Evolutionary conservation across 2,329 filamentous ascomycete species (phyloP).

Genomic region (Ambrosiella beaveri): DNA sequence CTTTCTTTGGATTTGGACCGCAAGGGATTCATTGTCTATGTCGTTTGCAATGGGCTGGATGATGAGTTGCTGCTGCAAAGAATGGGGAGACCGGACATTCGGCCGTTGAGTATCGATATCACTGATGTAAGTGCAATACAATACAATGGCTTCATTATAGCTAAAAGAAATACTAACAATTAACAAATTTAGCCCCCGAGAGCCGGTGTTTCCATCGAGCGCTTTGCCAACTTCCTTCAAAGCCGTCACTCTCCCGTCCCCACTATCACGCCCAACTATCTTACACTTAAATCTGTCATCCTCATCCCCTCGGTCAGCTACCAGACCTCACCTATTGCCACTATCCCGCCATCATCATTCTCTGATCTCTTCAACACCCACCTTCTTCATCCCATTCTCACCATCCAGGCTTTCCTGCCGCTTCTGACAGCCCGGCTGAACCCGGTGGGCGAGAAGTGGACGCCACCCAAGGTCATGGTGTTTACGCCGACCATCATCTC

Average conservation of each 20-base stretch:
- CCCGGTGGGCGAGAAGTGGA: constrained; percentile 31
- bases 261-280: constrained; percentile 56
- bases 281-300: constrained; percentile 63
- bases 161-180: neutral
- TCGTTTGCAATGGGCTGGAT: constrained; percentile 70
- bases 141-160: neutral
- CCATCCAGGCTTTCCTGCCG: constrained; percentile 76
- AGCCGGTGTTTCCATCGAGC: constrained; percentile 50
- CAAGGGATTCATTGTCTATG: constrained; percentile 81
- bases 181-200: constrained; percentile 43
- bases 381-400: constrained; percentile 74
- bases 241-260: constrained; percentile 60
- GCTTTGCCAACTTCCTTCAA: constrained; percentile 54
- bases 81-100: constrained; percentile 64
- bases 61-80: constrained; percentile 66
- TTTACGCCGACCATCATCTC: constrained; percentile 67
- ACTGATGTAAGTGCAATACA: constrained; percentile 44
- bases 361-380: constrained; percentile 86
- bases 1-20: constrained; percentile 75
- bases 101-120: constrained; percentile 66
- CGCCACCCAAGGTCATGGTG: constrained; percentile 52
- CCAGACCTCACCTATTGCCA: constrained; percentile 68
- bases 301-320: constrained; percentile 70
- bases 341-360: constrained; percentile 67
- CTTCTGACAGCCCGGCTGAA: constrained; percentile 48